Evolutionary conservation across 495 filamentous ascomycete species (phyloP).

Genomic region (Lophiostoma macrostomum): DNA sequence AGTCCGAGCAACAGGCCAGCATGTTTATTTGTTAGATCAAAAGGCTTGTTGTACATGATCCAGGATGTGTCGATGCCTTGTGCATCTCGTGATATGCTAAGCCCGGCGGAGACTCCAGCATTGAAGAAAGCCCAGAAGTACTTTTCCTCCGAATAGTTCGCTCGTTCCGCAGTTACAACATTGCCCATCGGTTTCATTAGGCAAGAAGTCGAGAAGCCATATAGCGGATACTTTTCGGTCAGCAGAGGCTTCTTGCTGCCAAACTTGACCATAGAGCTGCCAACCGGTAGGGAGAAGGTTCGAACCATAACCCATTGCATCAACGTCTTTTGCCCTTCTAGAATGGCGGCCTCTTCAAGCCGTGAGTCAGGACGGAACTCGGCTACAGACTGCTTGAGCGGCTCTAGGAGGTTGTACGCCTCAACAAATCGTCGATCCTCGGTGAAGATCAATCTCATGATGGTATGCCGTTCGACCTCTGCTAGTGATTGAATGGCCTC

Average conservation of each 20-base stretch:
- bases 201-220: slow-evolving; percentile 83
- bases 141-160: slow-evolving; percentile 85
- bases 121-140: slow-evolving; percentile 98
- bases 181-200: slow-evolving; percentile 87
- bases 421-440: slow-evolving; percentile 87
- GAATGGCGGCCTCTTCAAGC: slow-evolving; percentile 79
- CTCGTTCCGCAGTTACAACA: slow-evolving; percentile 81
- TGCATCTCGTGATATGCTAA: slow-evolving; percentile 84
- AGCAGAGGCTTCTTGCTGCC: slow-evolving; percentile 77
- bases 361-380: slow-evolving; percentile 70
- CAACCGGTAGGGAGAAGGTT: slow-evolving; percentile 81
- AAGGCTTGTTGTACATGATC: slow-evolving; percentile 97
- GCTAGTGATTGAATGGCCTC: slow-evolving; percentile 37
- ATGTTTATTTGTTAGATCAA: slow-evolving; percentile 86
- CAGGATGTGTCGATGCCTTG: slow-evolving; percentile 96
- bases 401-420: slow-evolving; percentile 73
- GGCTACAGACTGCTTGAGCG: slow-evolving; percentile 69
- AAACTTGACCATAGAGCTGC: slow-evolving; percentile 79
- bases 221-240: slow-evolving; percentile 83
- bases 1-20: slow-evolving; percentile 89
- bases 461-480: slow-evolving; percentile 73
- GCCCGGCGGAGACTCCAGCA: slow-evolving; percentile 82
- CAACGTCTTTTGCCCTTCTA: slow-evolving; percentile 89
- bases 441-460: slow-evolving; percentile 81
- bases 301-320: slow-evolving; percentile 79